A percentile compares a stretch with the other conserved stretches of the same genome.
phyloP scores from a whole-genome alignment of 345 rosid species.

The Arabis alpina region DNA sequence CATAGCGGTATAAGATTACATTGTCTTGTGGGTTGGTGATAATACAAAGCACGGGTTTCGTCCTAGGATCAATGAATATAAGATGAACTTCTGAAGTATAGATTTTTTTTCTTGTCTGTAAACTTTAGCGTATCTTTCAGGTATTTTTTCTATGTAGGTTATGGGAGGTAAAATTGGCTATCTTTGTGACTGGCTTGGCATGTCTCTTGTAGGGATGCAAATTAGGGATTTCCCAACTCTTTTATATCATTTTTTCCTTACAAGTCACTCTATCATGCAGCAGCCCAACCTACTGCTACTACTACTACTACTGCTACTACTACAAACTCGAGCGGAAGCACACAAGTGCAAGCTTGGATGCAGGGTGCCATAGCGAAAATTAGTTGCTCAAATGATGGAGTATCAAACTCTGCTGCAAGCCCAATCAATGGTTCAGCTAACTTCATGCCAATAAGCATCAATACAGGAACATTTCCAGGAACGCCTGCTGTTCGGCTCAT shows the following conservation, averaged over 20 bases:
- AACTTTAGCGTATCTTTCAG: slow-evolving; percentile 5
- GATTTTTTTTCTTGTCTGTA: slow-evolving; percentile 5
- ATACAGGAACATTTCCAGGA: slow-evolving; percentile 99
- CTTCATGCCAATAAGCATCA: slow-evolving; percentile 96
- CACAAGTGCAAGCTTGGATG: slow-evolving; percentile 99
- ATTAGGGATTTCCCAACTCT: slow-evolving; percentile 15
- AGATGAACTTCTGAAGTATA: slow-evolving; percentile 14
- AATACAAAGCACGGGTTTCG: slow-evolving; percentile 1
- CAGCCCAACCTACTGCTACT: slow-evolving; percentile 54
- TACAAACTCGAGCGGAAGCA: slow-evolving; percentile 84
- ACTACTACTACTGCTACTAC: slow-evolving; percentile 41
- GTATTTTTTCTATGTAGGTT: not conserved
- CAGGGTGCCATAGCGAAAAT: slow-evolving; percentile 98
- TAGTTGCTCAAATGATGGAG: slow-evolving; percentile 84
- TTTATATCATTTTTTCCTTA: slow-evolving; percentile 33
- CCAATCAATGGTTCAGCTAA: slow-evolving; percentile 82
- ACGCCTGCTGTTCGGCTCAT: slow-evolving; percentile 99
- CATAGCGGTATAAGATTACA: slow-evolving; percentile 13
- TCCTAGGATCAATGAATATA: slow-evolving; percentile 23
- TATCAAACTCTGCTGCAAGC: slow-evolving; percentile 61
- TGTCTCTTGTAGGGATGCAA: slow-evolving; percentile 21
- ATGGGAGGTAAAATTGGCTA: slow-evolving; percentile 15
- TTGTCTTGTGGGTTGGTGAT: slow-evolving; percentile 5
- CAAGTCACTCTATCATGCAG: slow-evolving; percentile 46
- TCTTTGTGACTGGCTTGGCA: slow-evolving; percentile 8